Conservation (phyloP, 1,284 basidiomycete species). For the Rhodotorula sp. region DNA sequence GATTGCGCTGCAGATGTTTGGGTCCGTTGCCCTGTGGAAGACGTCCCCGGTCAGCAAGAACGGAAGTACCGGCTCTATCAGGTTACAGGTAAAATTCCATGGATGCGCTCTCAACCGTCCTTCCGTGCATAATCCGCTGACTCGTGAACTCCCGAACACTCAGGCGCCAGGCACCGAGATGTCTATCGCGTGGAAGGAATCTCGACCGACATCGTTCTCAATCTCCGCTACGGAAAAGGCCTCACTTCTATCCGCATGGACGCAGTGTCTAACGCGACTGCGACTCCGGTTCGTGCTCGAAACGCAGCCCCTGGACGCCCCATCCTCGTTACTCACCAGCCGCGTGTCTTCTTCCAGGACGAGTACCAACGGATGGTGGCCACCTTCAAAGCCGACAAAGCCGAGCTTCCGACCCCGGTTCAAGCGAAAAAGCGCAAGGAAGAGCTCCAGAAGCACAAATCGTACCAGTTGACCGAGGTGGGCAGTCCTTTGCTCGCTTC, state of each 20-base stretch:
- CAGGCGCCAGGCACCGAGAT: constrained; percentile 49
- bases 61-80: constrained; percentile 79
- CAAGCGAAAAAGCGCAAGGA: constrained; percentile 64
- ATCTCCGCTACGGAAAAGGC: constrained; percentile 68
- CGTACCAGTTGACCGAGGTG: constrained; percentile 73
- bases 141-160: background rate
- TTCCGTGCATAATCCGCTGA: background rate
- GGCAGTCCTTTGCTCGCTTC: constrained; percentile 21
- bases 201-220: constrained; percentile 61
- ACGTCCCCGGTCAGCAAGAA: constrained; percentile 53
- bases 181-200: constrained; percentile 72
- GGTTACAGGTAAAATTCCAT: constrained; percentile 62
- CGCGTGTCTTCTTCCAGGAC: constrained; percentile 54
- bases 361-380: constrained; percentile 67
- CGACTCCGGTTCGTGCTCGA: constrained; percentile 56
- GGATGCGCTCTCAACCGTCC: background rate
- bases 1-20: constrained; percentile 60
- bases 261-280: constrained; percentile 70
- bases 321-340: background rate
- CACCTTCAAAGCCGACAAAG: constrained; percentile 58
- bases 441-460: constrained; percentile 60
- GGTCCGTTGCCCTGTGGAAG: constrained; percentile 61
- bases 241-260: constrained; percentile 66
- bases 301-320: background rate
- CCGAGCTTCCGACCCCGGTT: constrained; percentile 65